Evolutionary conservation across 208 protist genomes (phyloP), one percentile per base, ranked within the genome.

Genomic region (Angomonas deanei): DNA sequence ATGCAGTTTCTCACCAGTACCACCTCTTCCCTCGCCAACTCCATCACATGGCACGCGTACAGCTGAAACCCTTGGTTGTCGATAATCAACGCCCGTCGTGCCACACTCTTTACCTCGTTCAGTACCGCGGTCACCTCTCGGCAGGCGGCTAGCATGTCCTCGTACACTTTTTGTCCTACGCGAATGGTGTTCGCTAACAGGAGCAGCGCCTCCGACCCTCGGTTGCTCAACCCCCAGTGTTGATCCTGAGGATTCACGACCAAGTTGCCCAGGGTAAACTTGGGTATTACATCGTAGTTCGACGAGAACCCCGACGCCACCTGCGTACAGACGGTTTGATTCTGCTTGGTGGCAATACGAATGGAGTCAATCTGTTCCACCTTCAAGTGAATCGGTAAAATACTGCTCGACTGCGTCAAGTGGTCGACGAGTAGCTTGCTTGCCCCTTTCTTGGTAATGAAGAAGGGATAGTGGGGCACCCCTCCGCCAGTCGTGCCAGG

Each of bases 31-130:
- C 65, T 54, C 26, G 47, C 74, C 34, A 74, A 36, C 28, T 31
- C 49, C 49, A 48, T 66, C 2, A 77, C 54, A 55, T 80, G 78
- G 11, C 67, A n/a, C 5, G 55, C 62, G 50, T 74, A 72, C 47
- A 78, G 64, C 49, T 79, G 78, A 39, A 84, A 69, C 19, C 64
- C 70, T n/a, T 68, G 57, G 70, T 84, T 84, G 53, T 69, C 55
- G 15, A 56, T 64, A 39, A 84, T 56, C 27, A 68, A 60, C 8
- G 61, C 72, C 26, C 61, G 48, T 13, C 71, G 61, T 0, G 78
- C 78, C 5, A 59, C 61, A 52, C 78, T 84, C 6, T 67, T 69
- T 39, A 84, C 70, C 67, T 80, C 73, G 23, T 71, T n/a, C 13
- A 67, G 66, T 17, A 70, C 52, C 21, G 59, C 42, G 33, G 56